Evolutionary conservation across 1,284 basidiomycete genomes (phyloP).

Genomic region (Moniliophthora roreri): DNA sequence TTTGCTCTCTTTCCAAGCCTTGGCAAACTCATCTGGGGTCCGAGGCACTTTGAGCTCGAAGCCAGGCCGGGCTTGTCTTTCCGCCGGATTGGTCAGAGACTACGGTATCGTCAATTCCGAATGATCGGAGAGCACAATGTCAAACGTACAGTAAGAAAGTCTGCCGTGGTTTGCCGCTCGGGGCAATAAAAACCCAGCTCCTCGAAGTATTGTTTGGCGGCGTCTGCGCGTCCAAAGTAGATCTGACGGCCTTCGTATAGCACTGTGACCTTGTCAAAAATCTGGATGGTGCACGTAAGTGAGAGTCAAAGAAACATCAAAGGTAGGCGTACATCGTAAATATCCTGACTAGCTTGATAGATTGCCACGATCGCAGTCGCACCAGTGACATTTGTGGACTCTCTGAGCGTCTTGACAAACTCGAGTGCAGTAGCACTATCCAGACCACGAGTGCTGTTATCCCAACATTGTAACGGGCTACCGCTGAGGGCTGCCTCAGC

Average conservation of each 20-base stretch:
- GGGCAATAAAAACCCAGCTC: constrained; percentile 43
- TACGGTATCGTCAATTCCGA: constrained; percentile 13
- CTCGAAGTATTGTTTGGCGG: constrained; percentile 46
- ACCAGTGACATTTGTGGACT: constrained; percentile 16
- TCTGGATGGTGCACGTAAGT: neutral
- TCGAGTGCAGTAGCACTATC: constrained; percentile 54
- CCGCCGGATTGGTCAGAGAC: constrained; percentile 58
- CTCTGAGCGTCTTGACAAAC: constrained; percentile 22
- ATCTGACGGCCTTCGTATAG: constrained; percentile 50
- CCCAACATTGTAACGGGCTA: constrained; percentile 33
- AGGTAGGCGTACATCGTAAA: constrained; percentile 32
- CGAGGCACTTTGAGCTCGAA: constrained; percentile 46
- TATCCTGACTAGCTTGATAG: constrained; percentile 47
- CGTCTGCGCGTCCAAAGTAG: constrained; percentile 43
- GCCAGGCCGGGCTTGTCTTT: constrained; percentile 47
- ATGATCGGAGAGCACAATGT: neutral
- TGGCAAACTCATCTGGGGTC: constrained; percentile 55
- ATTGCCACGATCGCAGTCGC: constrained; percentile 28
- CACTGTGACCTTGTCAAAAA: constrained; percentile 21
- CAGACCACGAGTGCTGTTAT: constrained; percentile 57
- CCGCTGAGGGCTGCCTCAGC: constrained; percentile 36
- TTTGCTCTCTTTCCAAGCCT: constrained; percentile 28
- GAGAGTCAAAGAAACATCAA: neutral
- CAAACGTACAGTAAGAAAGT: constrained; percentile 46
- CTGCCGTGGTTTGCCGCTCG: constrained; percentile 39